Conservation (phyloP, 257 asterid species). For the Solanum neorickii region DNA sequence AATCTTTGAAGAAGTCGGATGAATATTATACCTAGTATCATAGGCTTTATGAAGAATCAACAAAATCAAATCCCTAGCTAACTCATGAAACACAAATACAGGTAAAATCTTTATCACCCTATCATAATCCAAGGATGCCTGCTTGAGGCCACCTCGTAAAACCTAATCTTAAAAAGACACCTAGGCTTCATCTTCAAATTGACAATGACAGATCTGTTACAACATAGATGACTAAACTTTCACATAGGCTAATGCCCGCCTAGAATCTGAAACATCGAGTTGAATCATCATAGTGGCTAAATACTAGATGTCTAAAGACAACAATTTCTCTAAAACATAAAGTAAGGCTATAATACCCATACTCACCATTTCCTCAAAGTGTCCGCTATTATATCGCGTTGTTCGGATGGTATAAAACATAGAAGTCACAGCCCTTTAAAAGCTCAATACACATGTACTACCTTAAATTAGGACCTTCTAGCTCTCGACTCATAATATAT, state of each 20-base stretch:
- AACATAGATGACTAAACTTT: too few relatives aligned
- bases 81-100: not conserved
- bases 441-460: not conserved
- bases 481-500: too few relatives aligned
- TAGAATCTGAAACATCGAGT: not conserved
- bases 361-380: not conserved
- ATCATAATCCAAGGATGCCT: not conserved
- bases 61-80: not conserved
- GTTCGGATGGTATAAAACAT: not conserved
- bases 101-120: not conserved
- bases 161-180: not conserved
- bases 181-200: not conserved
- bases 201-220: not conserved
- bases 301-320: not conserved
- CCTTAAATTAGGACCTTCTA: not conserved
- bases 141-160: not conserved
- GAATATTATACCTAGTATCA: not conserved
- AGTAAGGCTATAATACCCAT: not conserved
- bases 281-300: not conserved
- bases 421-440: not conserved
- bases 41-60: not conserved
- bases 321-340: too few relatives aligned
- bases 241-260: not conserved
- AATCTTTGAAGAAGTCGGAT: too few relatives aligned
- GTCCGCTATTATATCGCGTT: too few relatives aligned